These are phyloP conservation scores for Toxicodendron radicans DNA, from an alignment of 345 rosid species.

Conservation along the genomic window DNA sequence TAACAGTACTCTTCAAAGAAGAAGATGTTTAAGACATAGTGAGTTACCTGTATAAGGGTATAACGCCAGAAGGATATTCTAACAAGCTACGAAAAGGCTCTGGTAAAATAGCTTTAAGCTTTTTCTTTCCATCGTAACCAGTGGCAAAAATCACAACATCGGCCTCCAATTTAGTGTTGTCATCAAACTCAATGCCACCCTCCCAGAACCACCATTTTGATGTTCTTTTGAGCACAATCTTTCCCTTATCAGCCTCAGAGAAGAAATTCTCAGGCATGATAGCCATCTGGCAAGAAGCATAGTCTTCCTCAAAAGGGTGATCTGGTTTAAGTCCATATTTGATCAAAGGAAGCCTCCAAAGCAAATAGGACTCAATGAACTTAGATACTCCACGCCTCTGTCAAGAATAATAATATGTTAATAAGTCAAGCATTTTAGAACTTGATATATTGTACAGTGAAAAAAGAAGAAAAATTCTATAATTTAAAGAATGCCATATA, in stretches of 20 bases:
- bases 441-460: too few relatives aligned
- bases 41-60: constrained; percentile 72
- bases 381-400: constrained; percentile 71
- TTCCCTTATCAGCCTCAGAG: constrained; percentile 75
- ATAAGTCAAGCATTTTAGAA: background rate
- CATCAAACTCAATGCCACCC: constrained; percentile 74
- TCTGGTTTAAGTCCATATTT: constrained; percentile 82
- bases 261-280: constrained; percentile 79
- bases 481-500: background rate
- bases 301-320: constrained; percentile 84
- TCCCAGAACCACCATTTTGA: constrained; percentile 75
- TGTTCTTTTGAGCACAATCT: constrained; percentile 60
- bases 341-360: constrained; percentile 65
- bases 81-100: constrained; percentile 66
- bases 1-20: too few relatives aligned
- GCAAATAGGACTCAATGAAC: constrained; percentile 81
- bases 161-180: constrained; percentile 55
- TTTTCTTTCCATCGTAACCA: constrained; percentile 79
- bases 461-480: background rate
- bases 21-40: too few relatives aligned
- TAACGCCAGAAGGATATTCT: constrained; percentile 56
- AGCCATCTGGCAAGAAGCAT: constrained; percentile 97
- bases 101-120: constrained; percentile 72
- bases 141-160: constrained; percentile 84
- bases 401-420: background rate